Base-by-base conservation (phyloP, 1,139 yeast species). In the Scheffersomyces parashehatae region DNA sequence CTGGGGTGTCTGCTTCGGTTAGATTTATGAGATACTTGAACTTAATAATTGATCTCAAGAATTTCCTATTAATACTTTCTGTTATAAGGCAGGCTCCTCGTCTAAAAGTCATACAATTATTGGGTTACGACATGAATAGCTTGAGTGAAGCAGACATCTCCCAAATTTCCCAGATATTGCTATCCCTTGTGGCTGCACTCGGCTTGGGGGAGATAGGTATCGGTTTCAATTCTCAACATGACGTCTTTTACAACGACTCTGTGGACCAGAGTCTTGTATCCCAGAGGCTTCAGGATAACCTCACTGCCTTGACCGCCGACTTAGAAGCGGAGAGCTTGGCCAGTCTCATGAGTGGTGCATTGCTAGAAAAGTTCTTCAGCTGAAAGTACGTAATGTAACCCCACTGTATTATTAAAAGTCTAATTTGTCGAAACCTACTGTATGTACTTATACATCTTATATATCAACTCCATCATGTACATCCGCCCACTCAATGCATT, bases 401-500 rank as follows among this genome's bases (percentile, higher is more conserved):
- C 8, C 26, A 20, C 3, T 5, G 26, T 6, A 6, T 20, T 20
- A 20, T 7, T 20, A 20, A 20, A 20, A 20, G 8, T 20, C 26
- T 20, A 20, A 20, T 6, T 20, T 20, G 26, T 20, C 7, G 26
- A 20, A 20, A 20, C 26, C 26, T 20, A 20, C 8, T 5, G 26
- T 31, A 31, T 14, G 10, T 15, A 31, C 20, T 31, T 31, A 35
- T 28, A n/a, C 14, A 33, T 2, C 8, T 39, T 35, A 24, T 34
- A 26, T 3, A 53, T 40, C 41, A 52, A 43, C 10, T 50, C 42
- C 55, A 52, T 51, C 53, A 52, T 51, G 24, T 39, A 41, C 5
- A 46, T 38, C 29, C 76, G 51, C 1, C 65, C 75, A 39, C 59
- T 57, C 35, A 68, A 46, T 2, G 74, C 59, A 49, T 66, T 59